Conservation (phyloP, 164 flowering plant species). For the Chimonanthus praecox region DNA sequence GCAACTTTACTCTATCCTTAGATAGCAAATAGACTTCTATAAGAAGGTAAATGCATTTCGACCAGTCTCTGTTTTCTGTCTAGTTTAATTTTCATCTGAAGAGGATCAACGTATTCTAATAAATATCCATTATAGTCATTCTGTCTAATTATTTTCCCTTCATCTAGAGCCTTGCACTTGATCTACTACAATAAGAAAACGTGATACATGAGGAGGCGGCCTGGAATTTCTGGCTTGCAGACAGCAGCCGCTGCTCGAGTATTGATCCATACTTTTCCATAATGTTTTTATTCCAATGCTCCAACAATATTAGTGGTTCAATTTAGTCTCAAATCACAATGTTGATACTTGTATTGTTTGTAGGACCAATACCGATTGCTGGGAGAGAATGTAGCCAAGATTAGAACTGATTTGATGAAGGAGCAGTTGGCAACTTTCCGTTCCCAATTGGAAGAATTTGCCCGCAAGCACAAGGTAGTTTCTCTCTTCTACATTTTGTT, state of each 20-base stretch:
- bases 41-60: too few species aligned
- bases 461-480: conserved; percentile 93
- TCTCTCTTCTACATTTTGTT: neutral
- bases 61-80: too few species aligned
- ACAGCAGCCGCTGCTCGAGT: conserved; percentile 42
- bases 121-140: neutral
- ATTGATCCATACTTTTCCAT: neutral
- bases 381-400: conserved; percentile 93
- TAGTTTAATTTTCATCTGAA: too few species aligned
- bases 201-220: conserved; percentile 30
- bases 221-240: conserved; percentile 43
- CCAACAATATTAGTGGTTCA: neutral
- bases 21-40: too few species aligned
- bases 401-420: conserved; percentile 89
- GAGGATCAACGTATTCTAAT: too few species aligned
- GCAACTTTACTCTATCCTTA: too few species aligned
- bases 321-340: neutral
- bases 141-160: neutral
- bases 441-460: conserved; percentile 90
- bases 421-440: conserved; percentile 87
- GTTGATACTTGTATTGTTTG: neutral
- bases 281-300: neutral
- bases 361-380: conserved; percentile 87
- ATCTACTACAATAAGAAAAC: neutral
- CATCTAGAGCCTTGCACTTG: neutral